These are phyloP conservation scores for Colletotrichum tabaci DNA, from an alignment of 2,329 filamentous ascomycete species.

Conservation along the genomic window DNA sequence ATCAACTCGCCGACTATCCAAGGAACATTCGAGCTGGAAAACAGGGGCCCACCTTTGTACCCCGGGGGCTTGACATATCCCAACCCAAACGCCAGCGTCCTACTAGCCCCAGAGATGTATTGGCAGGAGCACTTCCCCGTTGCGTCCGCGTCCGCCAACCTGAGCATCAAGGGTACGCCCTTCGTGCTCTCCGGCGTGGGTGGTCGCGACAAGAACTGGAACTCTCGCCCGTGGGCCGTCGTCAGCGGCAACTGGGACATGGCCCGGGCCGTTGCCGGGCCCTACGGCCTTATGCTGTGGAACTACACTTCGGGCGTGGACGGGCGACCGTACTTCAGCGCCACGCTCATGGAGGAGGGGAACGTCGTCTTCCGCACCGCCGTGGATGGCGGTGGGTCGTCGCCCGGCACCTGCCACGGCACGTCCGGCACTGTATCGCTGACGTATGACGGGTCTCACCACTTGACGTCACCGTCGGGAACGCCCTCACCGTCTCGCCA, in stretches of 20 bases:
- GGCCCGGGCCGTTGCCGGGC: slow-evolving; percentile 37
- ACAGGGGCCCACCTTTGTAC: slow-evolving; percentile 39
- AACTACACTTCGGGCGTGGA: slow-evolving; percentile 38
- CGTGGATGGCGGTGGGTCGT: slow-evolving; percentile 14
- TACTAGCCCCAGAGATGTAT: slow-evolving; percentile 39
- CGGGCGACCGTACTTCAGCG: slow-evolving; percentile 41
- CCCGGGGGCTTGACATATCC: slow-evolving; percentile 43
- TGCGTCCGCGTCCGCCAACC: slow-evolving; percentile 38
- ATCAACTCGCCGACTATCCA: slow-evolving; percentile 44
- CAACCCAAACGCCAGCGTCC: slow-evolving; percentile 29
- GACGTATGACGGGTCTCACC: slow-evolving; percentile 37
- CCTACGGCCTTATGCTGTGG: slow-evolving; percentile 40
- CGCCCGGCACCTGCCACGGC: not conserved
- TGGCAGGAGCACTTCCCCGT: slow-evolving; percentile 43
- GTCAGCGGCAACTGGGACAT: slow-evolving; percentile 42
- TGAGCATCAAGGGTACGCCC: slow-evolving; percentile 42
- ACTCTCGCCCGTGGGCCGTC: slow-evolving; percentile 40
- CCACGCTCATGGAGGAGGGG: slow-evolving; percentile 36
- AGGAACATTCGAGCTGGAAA: slow-evolving; percentile 41
- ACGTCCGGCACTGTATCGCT: slow-evolving; percentile 39
- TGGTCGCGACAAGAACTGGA: slow-evolving; percentile 43
- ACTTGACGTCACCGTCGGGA: slow-evolving; percentile 38
- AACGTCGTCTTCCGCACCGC: slow-evolving; percentile 42
- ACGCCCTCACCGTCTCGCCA: slow-evolving; percentile 33
- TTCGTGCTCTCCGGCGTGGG: slow-evolving; percentile 40